Evolutionary conservation across 208 protist species (phyloP).

Genomic region (Leptomonas seymouri): DNA sequence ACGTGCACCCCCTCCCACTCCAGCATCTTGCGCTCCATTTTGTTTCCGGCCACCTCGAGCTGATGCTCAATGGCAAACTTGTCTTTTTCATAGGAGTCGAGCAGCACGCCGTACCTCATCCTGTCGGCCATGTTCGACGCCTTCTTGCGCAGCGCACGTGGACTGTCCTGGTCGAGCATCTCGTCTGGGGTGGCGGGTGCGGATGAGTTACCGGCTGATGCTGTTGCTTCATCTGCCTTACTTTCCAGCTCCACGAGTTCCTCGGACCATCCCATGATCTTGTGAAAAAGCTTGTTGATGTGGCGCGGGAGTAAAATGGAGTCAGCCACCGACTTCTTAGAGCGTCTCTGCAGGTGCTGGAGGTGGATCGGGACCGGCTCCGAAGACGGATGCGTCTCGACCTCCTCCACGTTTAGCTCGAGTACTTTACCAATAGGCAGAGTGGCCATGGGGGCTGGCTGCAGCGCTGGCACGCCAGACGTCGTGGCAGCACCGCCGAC

Average conservation of each 20-base stretch:
- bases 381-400: constrained; percentile 51
- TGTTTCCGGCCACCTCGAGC: constrained; percentile 70
- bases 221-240: background rate
- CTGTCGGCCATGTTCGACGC: constrained; percentile 60
- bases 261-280: constrained; percentile 93
- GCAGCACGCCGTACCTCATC: constrained; percentile 90
- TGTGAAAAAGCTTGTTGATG: constrained; percentile 91
- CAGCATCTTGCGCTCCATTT: constrained; percentile 86
- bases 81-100: constrained; percentile 89
- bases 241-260: constrained; percentile 77
- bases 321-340: constrained; percentile 64
- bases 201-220: too few relatives aligned
- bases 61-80: constrained; percentile 85
- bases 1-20: constrained; percentile 90
- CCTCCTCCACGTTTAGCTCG: constrained; percentile 72
- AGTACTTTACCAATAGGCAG: constrained; percentile 80
- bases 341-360: constrained; percentile 65
- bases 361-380: constrained; percentile 73
- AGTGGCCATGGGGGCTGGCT: constrained; percentile 31
- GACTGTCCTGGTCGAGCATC: constrained; percentile 16
- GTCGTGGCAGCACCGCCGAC: constrained; percentile 1
- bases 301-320: constrained; percentile 83
- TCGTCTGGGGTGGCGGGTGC: background rate
- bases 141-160: constrained; percentile 55
- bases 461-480: background rate